A percentile compares a stretch with the other conserved stretches of the same genome.
Conservation (phyloP, 2,329 filamentous ascomycete genomes). For the Talaromyces pinophilus region DNA sequence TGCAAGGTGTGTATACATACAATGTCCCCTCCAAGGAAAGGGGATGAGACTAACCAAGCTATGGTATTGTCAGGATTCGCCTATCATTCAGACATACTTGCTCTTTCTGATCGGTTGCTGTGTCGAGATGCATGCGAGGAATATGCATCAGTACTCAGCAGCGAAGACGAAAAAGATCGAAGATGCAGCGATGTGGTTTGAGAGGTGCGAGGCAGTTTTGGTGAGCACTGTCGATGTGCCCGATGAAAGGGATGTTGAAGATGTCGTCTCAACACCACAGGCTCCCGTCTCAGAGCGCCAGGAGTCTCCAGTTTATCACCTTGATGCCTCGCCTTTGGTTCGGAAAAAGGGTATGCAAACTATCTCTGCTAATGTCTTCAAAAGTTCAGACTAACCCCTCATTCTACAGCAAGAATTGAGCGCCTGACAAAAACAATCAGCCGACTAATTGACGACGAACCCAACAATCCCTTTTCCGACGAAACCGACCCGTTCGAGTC, state of each 20-base stretch:
- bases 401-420: conserved; percentile 7
- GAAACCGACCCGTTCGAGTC: conserved; percentile 23
- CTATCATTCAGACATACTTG: conserved; percentile 14
- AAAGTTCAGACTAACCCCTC: not conserved
- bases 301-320: not conserved
- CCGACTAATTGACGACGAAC: conserved; percentile 6
- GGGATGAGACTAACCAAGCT: not conserved
- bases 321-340: conserved; percentile 7
- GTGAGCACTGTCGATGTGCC: not conserved
- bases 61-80: not conserved
- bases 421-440: not conserved
- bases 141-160: conserved; percentile 23
- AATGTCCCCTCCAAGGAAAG: not conserved
- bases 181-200: conserved; percentile 19
- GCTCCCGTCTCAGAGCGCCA: not conserved
- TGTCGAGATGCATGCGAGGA: conserved; percentile 23
- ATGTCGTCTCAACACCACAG: not conserved
- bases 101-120: conserved; percentile 21
- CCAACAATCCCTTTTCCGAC: not conserved
- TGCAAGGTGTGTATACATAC: conserved; percentile 7
- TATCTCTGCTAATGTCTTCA: too few relatives aligned
- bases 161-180: conserved; percentile 19
- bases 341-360: not conserved
- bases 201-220: conserved; percentile 17
- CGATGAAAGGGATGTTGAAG: not conserved